These are phyloP conservation scores for Tuber indicum DNA, from an alignment of 495 filamentous ascomycete genomes.

Conservation along the genomic window DNA sequence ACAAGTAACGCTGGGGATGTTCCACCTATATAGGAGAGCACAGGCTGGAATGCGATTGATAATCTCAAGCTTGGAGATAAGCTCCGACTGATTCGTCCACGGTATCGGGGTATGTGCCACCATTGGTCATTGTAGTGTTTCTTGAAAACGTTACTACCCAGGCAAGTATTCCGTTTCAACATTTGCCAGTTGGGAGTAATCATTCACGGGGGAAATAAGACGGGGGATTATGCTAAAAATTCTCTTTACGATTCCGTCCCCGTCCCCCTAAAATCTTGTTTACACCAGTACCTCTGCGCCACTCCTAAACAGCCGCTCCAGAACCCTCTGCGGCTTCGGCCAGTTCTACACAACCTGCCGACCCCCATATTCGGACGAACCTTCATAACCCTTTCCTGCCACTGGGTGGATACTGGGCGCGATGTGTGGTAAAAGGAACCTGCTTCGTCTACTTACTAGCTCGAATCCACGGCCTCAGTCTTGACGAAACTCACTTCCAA, in stretches of 20 bases:
- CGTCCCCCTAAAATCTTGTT: slow-evolving; percentile 8
- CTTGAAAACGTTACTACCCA: slow-evolving; percentile 34
- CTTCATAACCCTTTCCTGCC: slow-evolving; percentile 30
- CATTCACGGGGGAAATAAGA: background rate
- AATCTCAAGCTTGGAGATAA: slow-evolving; percentile 26
- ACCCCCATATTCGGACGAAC: slow-evolving; percentile 26
- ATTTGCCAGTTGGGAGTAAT: background rate
- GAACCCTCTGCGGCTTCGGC: slow-evolving; percentile 32
- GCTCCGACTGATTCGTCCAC: slow-evolving; percentile 24
- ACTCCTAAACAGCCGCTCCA: slow-evolving; percentile 17
- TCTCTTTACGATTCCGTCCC: slow-evolving; percentile 26
- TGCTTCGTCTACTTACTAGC: slow-evolving; percentile 25
- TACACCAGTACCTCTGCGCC: background rate
- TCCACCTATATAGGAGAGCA: background rate
- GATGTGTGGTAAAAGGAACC: slow-evolving; percentile 20
- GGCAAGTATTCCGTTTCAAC: background rate
- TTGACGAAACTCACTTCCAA: background rate
- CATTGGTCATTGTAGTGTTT: slow-evolving; percentile 31
- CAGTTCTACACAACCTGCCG: slow-evolving; percentile 35
- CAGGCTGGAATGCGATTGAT: slow-evolving; percentile 17
- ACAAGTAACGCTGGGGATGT: background rate
- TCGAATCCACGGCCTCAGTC: slow-evolving; percentile 7
- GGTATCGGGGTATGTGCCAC: slow-evolving; percentile 32
- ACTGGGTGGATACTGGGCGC: slow-evolving; percentile 32
- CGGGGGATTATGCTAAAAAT: slow-evolving; percentile 35